phyloP scores from a whole-genome alignment of 163 green algal species.

The Trebouxia gelatinosa region DNA sequence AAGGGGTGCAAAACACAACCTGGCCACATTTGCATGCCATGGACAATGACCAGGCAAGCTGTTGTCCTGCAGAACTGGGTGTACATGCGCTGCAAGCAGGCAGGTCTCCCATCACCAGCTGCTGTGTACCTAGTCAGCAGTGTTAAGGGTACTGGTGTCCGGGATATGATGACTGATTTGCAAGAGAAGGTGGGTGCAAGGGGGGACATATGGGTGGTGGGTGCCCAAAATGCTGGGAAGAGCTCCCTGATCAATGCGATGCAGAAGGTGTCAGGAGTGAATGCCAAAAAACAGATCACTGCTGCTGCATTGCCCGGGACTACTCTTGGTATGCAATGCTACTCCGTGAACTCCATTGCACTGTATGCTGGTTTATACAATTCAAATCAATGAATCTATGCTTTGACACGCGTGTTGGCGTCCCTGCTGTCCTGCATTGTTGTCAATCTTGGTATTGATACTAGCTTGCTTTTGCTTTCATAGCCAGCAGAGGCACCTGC shows the following conservation, averaged over 20 bases:
- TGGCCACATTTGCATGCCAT: too few species aligned
- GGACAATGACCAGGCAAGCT: too few species aligned
- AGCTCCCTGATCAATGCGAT: conserved; percentile 93
- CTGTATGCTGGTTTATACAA: too few species aligned
- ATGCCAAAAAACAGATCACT: conserved; percentile 59
- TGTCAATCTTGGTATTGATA: too few species aligned
- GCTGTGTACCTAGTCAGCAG: conserved; percentile 85
- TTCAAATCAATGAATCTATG: too few species aligned
- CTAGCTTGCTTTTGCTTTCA: too few species aligned
- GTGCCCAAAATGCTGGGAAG: conserved; percentile 94
- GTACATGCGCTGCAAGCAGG: conserved; percentile 67
- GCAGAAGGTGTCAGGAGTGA: conserved; percentile 45
- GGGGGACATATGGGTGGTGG: conserved; percentile 44
- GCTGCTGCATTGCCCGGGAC: conserved; percentile 87
- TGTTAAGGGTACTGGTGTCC: conserved; percentile 67
- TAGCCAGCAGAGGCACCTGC: too few species aligned
- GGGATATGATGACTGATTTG: conserved; percentile 63
- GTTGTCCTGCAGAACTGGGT: conserved; percentile 60
- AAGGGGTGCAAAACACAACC: too few species aligned
- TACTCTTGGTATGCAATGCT: conserved; percentile 81
- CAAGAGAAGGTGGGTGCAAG: conserved; percentile 48
- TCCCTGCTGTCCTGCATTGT: too few species aligned
- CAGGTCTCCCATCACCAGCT: conserved; percentile 68
- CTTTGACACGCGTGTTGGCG: too few species aligned
- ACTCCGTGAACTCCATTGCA: too few species aligned